These are phyloP conservation scores for Hyaloscypha bicolor DNA, from an alignment of 495 filamentous ascomycete genomes.

Conservation along the genomic window DNA sequence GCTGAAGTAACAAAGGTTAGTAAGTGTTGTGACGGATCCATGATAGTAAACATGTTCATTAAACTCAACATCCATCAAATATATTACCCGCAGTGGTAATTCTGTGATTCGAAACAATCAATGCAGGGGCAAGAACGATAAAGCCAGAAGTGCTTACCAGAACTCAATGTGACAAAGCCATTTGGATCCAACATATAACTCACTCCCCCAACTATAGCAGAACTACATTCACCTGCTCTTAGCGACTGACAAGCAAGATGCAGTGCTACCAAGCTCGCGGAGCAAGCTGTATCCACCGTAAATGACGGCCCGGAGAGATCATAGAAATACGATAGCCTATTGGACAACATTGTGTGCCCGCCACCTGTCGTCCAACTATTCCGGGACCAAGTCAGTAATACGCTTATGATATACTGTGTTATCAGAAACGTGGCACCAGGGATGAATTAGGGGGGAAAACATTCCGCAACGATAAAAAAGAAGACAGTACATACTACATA, in stretches of 20 bases:
- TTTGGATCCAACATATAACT: constrained; percentile 27
- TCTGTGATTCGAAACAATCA: constrained; percentile 13
- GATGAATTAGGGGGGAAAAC: constrained; percentile 28
- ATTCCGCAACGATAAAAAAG: constrained; percentile 5
- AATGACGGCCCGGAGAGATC: constrained; percentile 62
- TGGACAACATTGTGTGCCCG: constrained; percentile 57
- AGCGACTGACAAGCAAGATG: constrained; percentile 83
- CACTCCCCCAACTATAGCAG: constrained; percentile 27
- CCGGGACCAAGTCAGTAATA: not conserved
- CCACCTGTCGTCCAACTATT: constrained; percentile 14
- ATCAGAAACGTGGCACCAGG: constrained; percentile 40
- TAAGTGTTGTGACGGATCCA: not conserved
- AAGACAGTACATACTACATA: constrained; percentile 29
- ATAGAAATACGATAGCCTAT: constrained; percentile 64
- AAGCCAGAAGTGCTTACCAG: not conserved
- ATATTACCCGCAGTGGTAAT: not conserved
- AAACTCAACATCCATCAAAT: not conserved
- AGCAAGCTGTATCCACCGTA: constrained; percentile 86
- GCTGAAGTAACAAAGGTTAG: not conserved
- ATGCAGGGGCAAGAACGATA: not conserved
- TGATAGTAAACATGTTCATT: not conserved
- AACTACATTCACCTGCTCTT: constrained; percentile 55
- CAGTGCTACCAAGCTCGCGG: constrained; percentile 65
- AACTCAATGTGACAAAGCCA: constrained; percentile 39
- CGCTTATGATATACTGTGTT: not conserved